Base-by-base conservation (phyloP, 2,329 filamentous ascomycete genomes). In the Fusarium brachygibbosum region DNA sequence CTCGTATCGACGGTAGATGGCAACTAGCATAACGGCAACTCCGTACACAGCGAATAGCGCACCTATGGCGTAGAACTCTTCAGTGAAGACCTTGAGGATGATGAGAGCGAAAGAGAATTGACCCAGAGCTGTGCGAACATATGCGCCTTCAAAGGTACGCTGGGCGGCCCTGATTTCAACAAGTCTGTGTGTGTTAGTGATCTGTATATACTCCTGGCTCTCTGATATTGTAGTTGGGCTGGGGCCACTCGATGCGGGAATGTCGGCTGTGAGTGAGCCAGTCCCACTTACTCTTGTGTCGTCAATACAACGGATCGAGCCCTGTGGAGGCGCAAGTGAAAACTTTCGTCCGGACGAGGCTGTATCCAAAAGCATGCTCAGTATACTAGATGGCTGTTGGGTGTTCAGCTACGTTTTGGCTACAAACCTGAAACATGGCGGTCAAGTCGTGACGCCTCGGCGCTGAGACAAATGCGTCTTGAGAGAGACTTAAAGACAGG, bases 51-150 rank as follows among this genome's bases (percentile, higher is more conserved):
- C 94, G 78, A 98, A 98, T 32, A 99, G 85, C 9, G 96, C 96
- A n/a, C 96, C 96, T 68, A 98, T 97, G 72, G 91, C 90, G 81
- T 98, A 98, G 84, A 99, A 98, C 77, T 98, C 96, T 53, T 90
- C 88, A 11, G 94, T 98, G 83, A 99, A 98, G 80, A 99, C 97
- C 82, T 97, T 97, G 59, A 81, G 73, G 53, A 99, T 93, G 68
- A 99, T 90, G 50, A 99, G 89, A 21, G 95, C 91, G 79, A 99
- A 98, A 58, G 92, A 95, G 83, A 98, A 98, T 76, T 98, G 94
- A 5, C 93, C 93, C 21, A 99, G 88, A 4, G 95, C 94, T 0
- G 96, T 99, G 65, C 96, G 92, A 76, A 98, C 91, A 81, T 98
- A 99, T 23, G 96, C 96, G 23, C 96, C 96, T 81, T 99, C 96